Conservation (phyloP, 2,329 filamentous ascomycete species). For the Phialophora tarda region DNA sequence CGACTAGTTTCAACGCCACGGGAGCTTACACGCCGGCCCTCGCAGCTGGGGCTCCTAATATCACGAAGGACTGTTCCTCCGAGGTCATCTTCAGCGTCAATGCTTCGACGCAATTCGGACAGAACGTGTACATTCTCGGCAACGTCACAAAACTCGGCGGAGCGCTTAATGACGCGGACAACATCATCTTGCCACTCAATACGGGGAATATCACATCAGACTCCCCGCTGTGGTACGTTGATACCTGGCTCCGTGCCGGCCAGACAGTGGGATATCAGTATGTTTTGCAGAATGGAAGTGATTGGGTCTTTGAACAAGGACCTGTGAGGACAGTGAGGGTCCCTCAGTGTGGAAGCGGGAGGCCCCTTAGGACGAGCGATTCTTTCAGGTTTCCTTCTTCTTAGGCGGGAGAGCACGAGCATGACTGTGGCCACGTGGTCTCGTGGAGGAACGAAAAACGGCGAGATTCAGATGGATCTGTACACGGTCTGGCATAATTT, state of each 20-base stretch:
- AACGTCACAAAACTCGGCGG: conserved; percentile 62
- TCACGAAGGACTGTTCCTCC: conserved; percentile 27
- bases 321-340: conserved; percentile 15
- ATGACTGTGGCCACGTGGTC: background rate
- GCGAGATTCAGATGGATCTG: background rate
- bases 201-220: conserved; percentile 29
- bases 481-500: background rate
- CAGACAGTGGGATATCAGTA: conserved; percentile 70
- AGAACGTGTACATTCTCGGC: conserved; percentile 70
- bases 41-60: conserved; percentile 30
- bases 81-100: conserved; percentile 36
- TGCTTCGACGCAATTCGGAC: conserved; percentile 45
- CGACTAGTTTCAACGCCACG: conserved; percentile 33
- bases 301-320: conserved; percentile 41
- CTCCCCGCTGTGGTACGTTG: conserved; percentile 59
- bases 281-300: conserved; percentile 63
- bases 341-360: conserved; percentile 24
- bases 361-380: conserved; percentile 17
- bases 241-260: conserved; percentile 62
- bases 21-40: conserved; percentile 37
- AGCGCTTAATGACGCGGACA: conserved; percentile 17
- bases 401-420: conserved; percentile 4
- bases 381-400: conserved; percentile 21
- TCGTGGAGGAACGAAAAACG: background rate
- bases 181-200: conserved; percentile 25